Evolutionary conservation across 805 yeast species (phyloP).

Genomic region (Yarrowia sp.): DNA sequence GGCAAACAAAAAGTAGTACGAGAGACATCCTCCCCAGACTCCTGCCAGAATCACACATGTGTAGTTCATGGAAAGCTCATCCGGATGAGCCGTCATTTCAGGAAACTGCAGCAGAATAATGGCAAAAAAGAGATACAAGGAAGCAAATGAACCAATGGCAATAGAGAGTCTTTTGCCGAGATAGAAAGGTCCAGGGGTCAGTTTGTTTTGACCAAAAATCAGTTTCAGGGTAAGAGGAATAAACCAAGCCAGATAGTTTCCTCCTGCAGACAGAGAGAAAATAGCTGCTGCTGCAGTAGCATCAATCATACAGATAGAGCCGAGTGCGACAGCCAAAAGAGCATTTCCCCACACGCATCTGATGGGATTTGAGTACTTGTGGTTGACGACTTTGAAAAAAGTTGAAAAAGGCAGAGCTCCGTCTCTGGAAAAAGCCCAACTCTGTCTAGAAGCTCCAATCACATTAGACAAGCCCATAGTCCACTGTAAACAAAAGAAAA

Average conservation of each 20-base stretch:
- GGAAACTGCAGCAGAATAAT: constrained; percentile 66
- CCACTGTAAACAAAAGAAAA: constrained; percentile 59
- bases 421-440: constrained; percentile 73
- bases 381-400: constrained; percentile 56
- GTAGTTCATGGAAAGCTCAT: constrained; percentile 58
- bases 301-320: constrained; percentile 58
- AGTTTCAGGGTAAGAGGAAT: constrained; percentile 57
- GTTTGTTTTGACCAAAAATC: constrained; percentile 48
- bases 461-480: constrained; percentile 64
- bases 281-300: constrained; percentile 62
- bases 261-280: constrained; percentile 61
- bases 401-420: constrained; percentile 65
- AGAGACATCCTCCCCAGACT: constrained; percentile 52
- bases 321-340: constrained; percentile 48
- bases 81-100: constrained; percentile 37
- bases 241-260: constrained; percentile 63
- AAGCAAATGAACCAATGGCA: constrained; percentile 48
- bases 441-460: constrained; percentile 65
- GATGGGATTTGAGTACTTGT: constrained; percentile 58
- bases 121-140: constrained; percentile 51
- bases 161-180: constrained; percentile 52
- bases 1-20: constrained; percentile 54
- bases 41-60: constrained; percentile 61
- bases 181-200: constrained; percentile 65
- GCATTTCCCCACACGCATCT: constrained; percentile 61